Base-by-base conservation (phyloP, 345 rosid species). In the Euclidium syriacum region DNA sequence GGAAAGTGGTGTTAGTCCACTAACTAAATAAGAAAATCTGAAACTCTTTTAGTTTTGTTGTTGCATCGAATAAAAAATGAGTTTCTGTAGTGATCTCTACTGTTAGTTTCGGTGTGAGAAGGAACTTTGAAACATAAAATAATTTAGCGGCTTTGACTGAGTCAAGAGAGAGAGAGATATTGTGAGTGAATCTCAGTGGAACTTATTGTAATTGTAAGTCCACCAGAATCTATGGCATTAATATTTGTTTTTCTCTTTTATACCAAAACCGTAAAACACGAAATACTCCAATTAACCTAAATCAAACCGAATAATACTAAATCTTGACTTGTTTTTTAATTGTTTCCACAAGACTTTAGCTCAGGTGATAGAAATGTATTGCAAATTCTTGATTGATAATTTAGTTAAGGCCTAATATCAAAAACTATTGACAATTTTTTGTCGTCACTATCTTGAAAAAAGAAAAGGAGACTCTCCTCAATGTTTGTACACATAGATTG, bases 51-150 rank as follows among this genome's bases (percentile, higher is more conserved):
- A 48, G 58, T 48, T n/a, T 38, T 68, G 60, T 11, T 38, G 58
- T 39, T 39, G 27, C 49, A 26, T 33, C 29, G 35, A 52, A 69
- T 52, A 61, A 34, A 40, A 52, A 9, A 30, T 10, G 64, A 43
- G 62, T 51, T 68, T 24, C n/a, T 51, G 54, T 60, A 68, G 52
- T 52, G 38, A 27, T 23, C 62, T 54, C 60, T 27, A 39, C 46
- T 35, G 50, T 46, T 68, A 68, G 67, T 52, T 69, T 25, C 62
- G 35, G 40, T 43, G 19, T 19, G 41, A 69, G 62, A 33, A 61
- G 15, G 12, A 60, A 26, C 38, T 24, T n/a, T 68, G 54, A 60
- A 34, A 33, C 53, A 50, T 59, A 35, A 5, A 60, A 23, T 34
- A 11, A 35, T 22, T 53, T 42, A 53, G 32, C 19, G 30, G 24